Base-by-base conservation (phyloP, 1,284 basidiomycete genomes). In the Cutaneotrichosporon mucoides region DNA sequence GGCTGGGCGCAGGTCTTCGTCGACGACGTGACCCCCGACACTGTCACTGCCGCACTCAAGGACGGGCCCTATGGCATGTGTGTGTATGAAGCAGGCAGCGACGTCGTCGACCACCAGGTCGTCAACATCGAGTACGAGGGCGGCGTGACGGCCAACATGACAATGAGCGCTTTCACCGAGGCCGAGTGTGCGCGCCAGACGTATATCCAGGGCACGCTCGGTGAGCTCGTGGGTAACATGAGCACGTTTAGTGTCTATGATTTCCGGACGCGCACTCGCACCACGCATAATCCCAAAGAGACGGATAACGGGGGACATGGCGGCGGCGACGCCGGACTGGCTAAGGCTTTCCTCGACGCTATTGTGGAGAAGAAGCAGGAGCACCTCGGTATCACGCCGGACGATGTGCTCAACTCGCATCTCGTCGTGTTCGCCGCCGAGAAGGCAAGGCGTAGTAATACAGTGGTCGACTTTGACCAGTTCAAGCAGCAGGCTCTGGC, bases 161-260 rank as follows among this genome's bases (percentile, higher is more conserved):
- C 89, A 15, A 90, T 92, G 88, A 83, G 58, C 55, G 70, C 70
- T 33, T 72, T 75, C 62, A 68, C 71, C 16, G 68, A 73, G 43
- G 78, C 84, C 45, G 83, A 90, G 55, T 90, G 89, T 72, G 82
- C 86, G 35, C 86, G 89, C 35, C 85, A 88, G 70, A 87, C 87
- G 2, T 83, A 88, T 33, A 79, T 91, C 69, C 88, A 91, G 73
- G 90, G 90, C 66, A 86, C 86, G 1, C 82, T 88, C 61, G 89
- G 89, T 12, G 90, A 92, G 76, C 85, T 92, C 60, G 81, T 91
- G 16, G 90, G 90, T 15, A 84, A 92, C 75, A 90, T 90, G 88
- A 76, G 65, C 15, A 81, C 79, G 2, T 90, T 88, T 70, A 70
- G 84, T 16, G 84, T 89, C n/a, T 87, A 84, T 37, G 85, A 92